Conservation (phyloP, 345 rosid species). For the Hirschfeldia incana region DNA sequence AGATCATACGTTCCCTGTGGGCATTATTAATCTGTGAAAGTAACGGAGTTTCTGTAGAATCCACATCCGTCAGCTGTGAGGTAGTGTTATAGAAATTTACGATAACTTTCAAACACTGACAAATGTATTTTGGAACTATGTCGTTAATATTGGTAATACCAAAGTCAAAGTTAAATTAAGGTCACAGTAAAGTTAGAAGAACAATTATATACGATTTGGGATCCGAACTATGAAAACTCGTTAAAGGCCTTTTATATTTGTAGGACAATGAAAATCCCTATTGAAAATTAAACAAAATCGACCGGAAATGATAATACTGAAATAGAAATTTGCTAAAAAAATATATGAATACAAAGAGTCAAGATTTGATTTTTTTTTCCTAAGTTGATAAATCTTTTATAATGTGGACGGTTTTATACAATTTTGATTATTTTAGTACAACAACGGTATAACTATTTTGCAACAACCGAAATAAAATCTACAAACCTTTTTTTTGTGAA, state of each 20-base stretch:
- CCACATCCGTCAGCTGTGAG: not conserved
- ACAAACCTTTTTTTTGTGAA: no score
- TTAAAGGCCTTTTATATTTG: not conserved
- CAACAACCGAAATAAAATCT: no score
- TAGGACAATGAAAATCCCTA: not conserved
- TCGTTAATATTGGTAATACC: not conserved
- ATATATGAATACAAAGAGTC: not conserved
- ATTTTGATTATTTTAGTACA: no score
- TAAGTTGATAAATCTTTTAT: no score
- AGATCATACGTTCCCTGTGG: slow-evolving; percentile 25
- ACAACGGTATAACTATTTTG: no score
- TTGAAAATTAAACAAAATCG: not conserved
- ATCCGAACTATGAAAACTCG: not conserved
- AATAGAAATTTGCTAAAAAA: no score
- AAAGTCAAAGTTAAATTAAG: not conserved
- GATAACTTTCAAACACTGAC: not conserved
- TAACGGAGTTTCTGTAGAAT: slow-evolving; percentile 10
- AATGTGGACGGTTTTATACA: not conserved
- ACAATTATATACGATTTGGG: not conserved
- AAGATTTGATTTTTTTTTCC: not conserved
- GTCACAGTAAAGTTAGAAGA: not conserved
- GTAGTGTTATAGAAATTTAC: not conserved
- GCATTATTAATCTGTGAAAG: slow-evolving; percentile 26
- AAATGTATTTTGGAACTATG: not conserved
- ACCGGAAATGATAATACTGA: not conserved